phyloP scores from a whole-genome alignment of 345 rosid species.

The Rhizophora apiculata region DNA sequence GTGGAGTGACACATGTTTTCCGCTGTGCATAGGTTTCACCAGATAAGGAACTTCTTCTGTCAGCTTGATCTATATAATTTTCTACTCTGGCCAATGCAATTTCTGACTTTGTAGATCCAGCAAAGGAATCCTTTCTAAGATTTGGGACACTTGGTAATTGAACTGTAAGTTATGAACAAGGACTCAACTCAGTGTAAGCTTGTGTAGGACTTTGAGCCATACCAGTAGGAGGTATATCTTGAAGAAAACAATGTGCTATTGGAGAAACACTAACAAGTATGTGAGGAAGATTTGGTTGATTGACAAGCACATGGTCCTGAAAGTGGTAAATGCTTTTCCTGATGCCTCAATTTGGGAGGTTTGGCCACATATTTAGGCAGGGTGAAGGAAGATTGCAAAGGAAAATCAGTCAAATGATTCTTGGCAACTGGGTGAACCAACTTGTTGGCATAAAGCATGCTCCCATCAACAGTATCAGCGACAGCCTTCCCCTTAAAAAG shows the following conservation, averaged over 20 bases:
- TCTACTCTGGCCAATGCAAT: conserved; percentile 12
- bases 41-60: conserved; percentile 3
- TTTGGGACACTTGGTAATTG: not conserved
- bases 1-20: not conserved
- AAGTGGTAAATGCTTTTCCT: conserved; percentile 9
- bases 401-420: conserved; percentile 1
- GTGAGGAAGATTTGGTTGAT: not conserved
- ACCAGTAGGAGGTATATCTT: conserved; percentile 5
- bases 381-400: conserved; percentile 10
- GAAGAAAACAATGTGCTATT: conserved; percentile 2
- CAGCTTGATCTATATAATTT: conserved; percentile 2
- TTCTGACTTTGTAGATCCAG: not conserved
- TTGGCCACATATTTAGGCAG: not conserved
- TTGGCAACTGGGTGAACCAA: conserved; percentile 10
- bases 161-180: conserved; percentile 3
- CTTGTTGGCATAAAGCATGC: conserved; percentile 1
- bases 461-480: conserved; percentile 4
- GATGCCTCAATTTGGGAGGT: conserved; percentile 6
- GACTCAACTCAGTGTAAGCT: conserved; percentile 7
- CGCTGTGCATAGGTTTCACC: conserved; percentile 2
- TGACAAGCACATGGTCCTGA: conserved; percentile 1
- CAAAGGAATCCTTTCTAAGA: not conserved
- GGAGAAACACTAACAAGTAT: conserved; percentile 4
- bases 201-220: not conserved
- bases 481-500: not conserved